These are phyloP conservation scores for Eucalyptus cloeziana DNA, from an alignment of 345 rosid genomes.

Conservation along the genomic window DNA sequence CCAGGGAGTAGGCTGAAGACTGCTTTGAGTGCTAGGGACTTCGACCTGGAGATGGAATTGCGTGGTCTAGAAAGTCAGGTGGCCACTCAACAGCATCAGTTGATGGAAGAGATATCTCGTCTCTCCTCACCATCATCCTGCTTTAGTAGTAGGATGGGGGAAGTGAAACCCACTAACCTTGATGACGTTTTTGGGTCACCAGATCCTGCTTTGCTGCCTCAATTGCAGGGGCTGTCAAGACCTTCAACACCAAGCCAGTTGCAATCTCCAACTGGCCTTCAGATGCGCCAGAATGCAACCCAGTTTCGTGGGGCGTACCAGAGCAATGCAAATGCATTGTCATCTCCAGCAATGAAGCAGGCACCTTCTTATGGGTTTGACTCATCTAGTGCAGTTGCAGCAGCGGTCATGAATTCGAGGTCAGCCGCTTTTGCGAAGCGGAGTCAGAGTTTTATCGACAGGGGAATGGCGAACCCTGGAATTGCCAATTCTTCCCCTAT, in stretches of 20 bases:
- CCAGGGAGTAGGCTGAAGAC: constrained; percentile 83
- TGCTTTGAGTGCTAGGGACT: constrained; percentile 60
- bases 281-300: constrained; percentile 55
- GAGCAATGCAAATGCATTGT: constrained; percentile 11
- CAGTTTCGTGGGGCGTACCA: constrained; percentile 61
- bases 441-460: constrained; percentile 87
- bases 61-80: constrained; percentile 27
- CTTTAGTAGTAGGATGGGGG: constrained; percentile 23
- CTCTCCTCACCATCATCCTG: constrained; percentile 46
- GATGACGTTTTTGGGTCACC: constrained; percentile 55
- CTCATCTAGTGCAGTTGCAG: constrained; percentile 82
- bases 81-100: constrained; percentile 19
- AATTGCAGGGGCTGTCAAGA: constrained; percentile 22
- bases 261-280: constrained; percentile 58
- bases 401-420: constrained; percentile 87
- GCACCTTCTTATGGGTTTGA: constrained; percentile 50
- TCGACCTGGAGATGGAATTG: constrained; percentile 65
- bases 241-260: constrained; percentile 33
- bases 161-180: constrained; percentile 39
- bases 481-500: constrained; percentile 23
- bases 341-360: constrained; percentile 48
- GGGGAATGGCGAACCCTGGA: constrained; percentile 28
- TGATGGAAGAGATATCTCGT: constrained; percentile 57
- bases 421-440: constrained; percentile 77
- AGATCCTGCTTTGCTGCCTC: constrained; percentile 48